phyloP scores from a whole-genome alignment of 1,139 yeast genomes.

The Suhomyces yuchorum region DNA sequence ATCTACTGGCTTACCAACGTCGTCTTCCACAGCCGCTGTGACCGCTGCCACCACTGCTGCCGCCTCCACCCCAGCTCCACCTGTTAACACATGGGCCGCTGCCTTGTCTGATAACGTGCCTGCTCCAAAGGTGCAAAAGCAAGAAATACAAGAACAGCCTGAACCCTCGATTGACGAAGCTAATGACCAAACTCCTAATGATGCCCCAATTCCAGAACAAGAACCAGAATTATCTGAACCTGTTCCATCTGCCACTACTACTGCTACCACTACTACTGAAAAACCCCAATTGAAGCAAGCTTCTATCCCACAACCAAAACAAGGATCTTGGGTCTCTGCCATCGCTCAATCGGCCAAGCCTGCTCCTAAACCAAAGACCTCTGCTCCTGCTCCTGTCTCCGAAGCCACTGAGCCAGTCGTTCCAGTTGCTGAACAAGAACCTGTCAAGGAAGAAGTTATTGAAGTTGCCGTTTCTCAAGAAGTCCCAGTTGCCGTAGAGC shows the following conservation, averaged over 20 bases:
- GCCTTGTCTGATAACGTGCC: slow-evolving; percentile 44
- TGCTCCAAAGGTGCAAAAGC: slow-evolving; percentile 21
- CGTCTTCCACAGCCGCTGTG: slow-evolving; percentile 9
- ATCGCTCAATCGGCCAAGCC: slow-evolving; percentile 54
- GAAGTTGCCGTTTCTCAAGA: slow-evolving; percentile 11
- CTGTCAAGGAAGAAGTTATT: slow-evolving; percentile 12
- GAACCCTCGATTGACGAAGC: slow-evolving; percentile 16
- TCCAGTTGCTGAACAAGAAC: slow-evolving; percentile 15
- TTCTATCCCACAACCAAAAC: slow-evolving; percentile 33
- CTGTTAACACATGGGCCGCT: slow-evolving; percentile 52
- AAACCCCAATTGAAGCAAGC: slow-evolving; percentile 34
- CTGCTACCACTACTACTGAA: slow-evolving; percentile 17
- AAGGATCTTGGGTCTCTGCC: slow-evolving; percentile 60
- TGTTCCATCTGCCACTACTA: slow-evolving; percentile 14
- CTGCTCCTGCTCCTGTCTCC: slow-evolving; percentile 7
- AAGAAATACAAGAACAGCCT: slow-evolving; percentile 18
- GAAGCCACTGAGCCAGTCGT: slow-evolving; percentile 12
- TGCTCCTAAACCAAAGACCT: slow-evolving; percentile 21
- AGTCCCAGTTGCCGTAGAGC: slow-evolving; percentile 17
- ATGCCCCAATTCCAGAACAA: slow-evolving; percentile 13
- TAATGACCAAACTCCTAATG: slow-evolving; percentile 15
- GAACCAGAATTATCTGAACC: slow-evolving; percentile 13
- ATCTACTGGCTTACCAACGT: slow-evolving; percentile 8
- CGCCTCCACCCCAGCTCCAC: slow-evolving; percentile 14
- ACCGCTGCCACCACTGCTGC: slow-evolving; percentile 20